Evolutionary conservation across 192 early-diverging fungal species (phyloP).

Genomic region (Coemansia aciculifera): DNA sequence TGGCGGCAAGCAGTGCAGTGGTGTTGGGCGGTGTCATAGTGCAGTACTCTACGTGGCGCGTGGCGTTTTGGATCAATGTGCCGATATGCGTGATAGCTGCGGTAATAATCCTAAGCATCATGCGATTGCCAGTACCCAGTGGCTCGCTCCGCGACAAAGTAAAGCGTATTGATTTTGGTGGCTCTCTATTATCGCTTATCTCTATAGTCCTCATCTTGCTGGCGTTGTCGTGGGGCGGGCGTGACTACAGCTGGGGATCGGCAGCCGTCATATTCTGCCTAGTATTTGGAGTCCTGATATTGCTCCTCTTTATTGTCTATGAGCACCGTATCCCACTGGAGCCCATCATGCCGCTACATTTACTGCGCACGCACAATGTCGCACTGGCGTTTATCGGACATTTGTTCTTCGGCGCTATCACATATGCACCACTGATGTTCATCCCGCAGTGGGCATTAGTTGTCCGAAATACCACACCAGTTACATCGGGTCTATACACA

Average conservation of each 20-base stretch:
- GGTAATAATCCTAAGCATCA: slow-evolving; percentile 60
- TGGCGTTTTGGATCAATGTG: slow-evolving; percentile 81
- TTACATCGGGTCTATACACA: slow-evolving; percentile 22
- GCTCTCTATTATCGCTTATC: slow-evolving; percentile 47
- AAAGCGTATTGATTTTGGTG: slow-evolving; percentile 58
- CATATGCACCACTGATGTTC: slow-evolving; percentile 21
- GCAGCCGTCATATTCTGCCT: slow-evolving; percentile 49
- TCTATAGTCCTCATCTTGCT: slow-evolving; percentile 55
- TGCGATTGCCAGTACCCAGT: slow-evolving; percentile 58
- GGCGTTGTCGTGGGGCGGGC: slow-evolving; percentile 62
- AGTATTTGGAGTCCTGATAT: slow-evolving; percentile 19
- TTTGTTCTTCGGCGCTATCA: slow-evolving; percentile 23
- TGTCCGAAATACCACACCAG: slow-evolving; percentile 18
- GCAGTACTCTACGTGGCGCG: slow-evolving; percentile 63
- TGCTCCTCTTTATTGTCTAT: slow-evolving; percentile 57
- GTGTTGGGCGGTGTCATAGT: slow-evolving; percentile 74
- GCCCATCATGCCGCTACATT: slow-evolving; percentile 61
- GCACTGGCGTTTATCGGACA: slow-evolving; percentile 17
- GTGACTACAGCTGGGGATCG: slow-evolving; percentile 55
- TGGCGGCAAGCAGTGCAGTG: slow-evolving; percentile 67
- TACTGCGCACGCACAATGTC: slow-evolving; percentile 57
- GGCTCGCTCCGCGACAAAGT: slow-evolving; percentile 45
- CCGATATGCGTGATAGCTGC: slow-evolving; percentile 63
- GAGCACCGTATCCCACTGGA: slow-evolving; percentile 59
- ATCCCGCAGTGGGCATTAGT: slow-evolving; percentile 24